Evolutionary conservation across 768 basidiomycete species (phyloP).

Genomic region (Cyathus striatus): DNA sequence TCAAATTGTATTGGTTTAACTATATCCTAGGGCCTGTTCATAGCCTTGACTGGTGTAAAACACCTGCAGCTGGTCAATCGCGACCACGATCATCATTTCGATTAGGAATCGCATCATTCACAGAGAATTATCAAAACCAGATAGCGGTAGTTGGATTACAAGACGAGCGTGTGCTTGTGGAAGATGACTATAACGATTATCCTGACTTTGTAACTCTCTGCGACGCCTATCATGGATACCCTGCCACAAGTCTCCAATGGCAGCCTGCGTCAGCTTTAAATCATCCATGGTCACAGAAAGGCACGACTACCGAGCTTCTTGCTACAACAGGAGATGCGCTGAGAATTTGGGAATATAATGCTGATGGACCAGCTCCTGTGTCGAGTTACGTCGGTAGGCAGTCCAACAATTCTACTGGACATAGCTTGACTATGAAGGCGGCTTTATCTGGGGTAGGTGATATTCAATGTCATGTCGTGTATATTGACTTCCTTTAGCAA

Average conservation of each 20-base stretch:
- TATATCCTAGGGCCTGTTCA: constrained; percentile 70
- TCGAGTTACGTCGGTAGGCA: constrained; percentile 72
- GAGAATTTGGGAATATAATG: constrained; percentile 85
- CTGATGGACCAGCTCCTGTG: constrained; percentile 52
- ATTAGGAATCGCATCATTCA: constrained; percentile 80
- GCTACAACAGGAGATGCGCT: constrained; percentile 94
- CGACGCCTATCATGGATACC: constrained; percentile 83
- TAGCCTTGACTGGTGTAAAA: constrained; percentile 86
- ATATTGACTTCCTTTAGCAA: constrained; percentile 41
- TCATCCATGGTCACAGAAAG: constrained; percentile 67
- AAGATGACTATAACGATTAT: constrained; percentile 79
- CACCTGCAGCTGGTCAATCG: constrained; percentile 63
- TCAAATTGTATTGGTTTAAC: constrained; percentile 6
- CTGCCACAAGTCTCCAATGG: constrained; percentile 91
- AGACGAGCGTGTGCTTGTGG: constrained; percentile 84
- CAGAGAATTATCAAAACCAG: constrained; percentile 78
- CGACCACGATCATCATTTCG: constrained; percentile 78
- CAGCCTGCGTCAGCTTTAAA: constrained; percentile 70
- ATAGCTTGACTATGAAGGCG: constrained; percentile 68
- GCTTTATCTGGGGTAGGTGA: constrained; percentile 79
- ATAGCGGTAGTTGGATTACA: constrained; percentile 76
- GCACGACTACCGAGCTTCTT: constrained; percentile 68
- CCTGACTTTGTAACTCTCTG: constrained; percentile 86
- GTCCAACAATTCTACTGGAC: constrained; percentile 42
- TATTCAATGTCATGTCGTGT: constrained; percentile 5